Evolutionary conservation across 495 filamentous ascomycete species (phyloP).

Genomic region (Amphirosellinia nigrospora): DNA sequence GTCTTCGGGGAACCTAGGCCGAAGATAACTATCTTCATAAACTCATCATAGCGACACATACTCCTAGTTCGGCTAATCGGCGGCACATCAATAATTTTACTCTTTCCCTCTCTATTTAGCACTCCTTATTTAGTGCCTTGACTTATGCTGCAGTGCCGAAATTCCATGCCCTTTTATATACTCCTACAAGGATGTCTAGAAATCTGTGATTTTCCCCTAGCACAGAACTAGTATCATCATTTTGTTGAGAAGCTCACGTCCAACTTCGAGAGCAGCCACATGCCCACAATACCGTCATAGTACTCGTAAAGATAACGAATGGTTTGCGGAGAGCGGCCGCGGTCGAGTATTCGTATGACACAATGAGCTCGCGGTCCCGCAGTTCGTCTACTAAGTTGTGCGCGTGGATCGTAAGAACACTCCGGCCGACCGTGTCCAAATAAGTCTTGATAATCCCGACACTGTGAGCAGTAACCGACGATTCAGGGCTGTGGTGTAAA

Average conservation of each 20-base stretch:
- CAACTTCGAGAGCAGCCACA: constrained; percentile 77
- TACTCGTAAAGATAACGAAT: constrained; percentile 75
- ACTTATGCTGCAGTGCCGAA: background rate
- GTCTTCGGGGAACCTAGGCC: background rate
- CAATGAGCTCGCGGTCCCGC: constrained; percentile 78
- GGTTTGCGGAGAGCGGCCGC: constrained; percentile 84
- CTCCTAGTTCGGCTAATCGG: background rate
- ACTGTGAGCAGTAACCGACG: constrained; percentile 63
- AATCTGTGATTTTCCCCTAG: constrained; percentile 5
- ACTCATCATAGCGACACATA: background rate
- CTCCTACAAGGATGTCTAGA: constrained; percentile 21
- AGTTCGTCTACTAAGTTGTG: constrained; percentile 88
- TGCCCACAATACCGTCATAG: constrained; percentile 71
- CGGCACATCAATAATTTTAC: background rate
- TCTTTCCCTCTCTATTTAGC: background rate
- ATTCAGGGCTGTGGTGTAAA: constrained; percentile 62
- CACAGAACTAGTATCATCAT: constrained; percentile 24
- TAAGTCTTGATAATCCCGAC: constrained; percentile 69
- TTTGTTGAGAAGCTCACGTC: constrained; percentile 60
- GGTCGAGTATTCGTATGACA: constrained; percentile 87
- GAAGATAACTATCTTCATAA: background rate
- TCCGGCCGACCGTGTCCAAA: constrained; percentile 92
- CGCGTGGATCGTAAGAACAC: constrained; percentile 79
- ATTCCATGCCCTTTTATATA: constrained; percentile 21
- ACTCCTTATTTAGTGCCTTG: background rate